Base-by-base conservation (phyloP, 2,329 filamentous ascomycete species). In the Sporothrix humicola region DNA sequence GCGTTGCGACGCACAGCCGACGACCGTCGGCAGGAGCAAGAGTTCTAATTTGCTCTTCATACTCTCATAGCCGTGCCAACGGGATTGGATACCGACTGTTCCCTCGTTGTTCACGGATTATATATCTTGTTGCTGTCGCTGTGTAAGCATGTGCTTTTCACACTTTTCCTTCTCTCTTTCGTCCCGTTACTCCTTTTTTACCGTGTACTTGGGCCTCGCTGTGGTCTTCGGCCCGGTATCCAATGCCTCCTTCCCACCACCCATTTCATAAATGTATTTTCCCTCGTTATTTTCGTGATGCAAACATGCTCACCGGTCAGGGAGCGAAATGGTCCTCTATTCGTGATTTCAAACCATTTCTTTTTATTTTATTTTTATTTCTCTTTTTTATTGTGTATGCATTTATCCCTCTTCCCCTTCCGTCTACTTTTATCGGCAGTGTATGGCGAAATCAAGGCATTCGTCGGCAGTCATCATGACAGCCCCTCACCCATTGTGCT, bases 211-310 rank as follows among this genome's bases (percentile, higher is more conserved):
- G 44, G 46, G 23, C 6, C 23, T 52, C 20, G 10, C 48, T n/a
- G 3, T 10, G 13, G 20, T 20, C 23, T 20, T 31, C 65, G 46
- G 65, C 46, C 23, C 46, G 65, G 13, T 52, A 15, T 37, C 46
- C 23, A 52, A 23, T 15, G 23, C 7, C n/a, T 20, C 15, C 26
- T 15, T 8, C 46, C 1, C 1, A 9, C 12, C 8, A 6, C 31
- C 31, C 31, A 37, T 37, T 37, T 37, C 31, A 37, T 37, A 37
- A 7, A 37, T 37, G 31, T 37, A 13, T 15, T 12, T 66, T 31
- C 7, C 46, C 46, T 68, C 37, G 61, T 68, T 52, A n/a, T 37
- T 50, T 68, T 37, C 46, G 15, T 52, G 65, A 52, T 37, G 42
- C 42, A 37, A 31, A 52, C 23, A 52, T n/a, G 13, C 15, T 50